These are phyloP conservation scores for Middelhovenomyces tepae DNA, from an alignment of 805 yeast genomes.

Conservation along the genomic window DNA sequence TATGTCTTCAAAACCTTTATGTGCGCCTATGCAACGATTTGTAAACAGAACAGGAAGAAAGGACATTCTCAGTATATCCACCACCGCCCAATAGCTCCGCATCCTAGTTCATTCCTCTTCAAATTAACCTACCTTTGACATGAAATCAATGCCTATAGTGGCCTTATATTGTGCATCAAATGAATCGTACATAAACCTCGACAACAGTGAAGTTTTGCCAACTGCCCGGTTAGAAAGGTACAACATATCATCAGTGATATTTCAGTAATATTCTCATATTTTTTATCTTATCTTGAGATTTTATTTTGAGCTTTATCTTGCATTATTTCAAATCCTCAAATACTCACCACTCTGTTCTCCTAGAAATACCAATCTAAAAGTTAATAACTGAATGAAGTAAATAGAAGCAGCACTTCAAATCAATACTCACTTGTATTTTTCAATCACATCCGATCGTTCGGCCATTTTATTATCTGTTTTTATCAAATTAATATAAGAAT, in stretches of 20 bases:
- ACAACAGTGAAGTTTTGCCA: slow-evolving; percentile 91
- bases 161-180: slow-evolving; percentile 93
- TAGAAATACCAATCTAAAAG: slow-evolving; percentile 84
- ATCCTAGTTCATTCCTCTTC: too few relatives aligned
- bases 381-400: slow-evolving; percentile 24
- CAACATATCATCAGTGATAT: slow-evolving; percentile 2
- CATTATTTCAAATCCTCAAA: not conserved
- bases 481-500: too few relatives aligned
- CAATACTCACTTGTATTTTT: slow-evolving; percentile 31
- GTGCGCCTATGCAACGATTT: too few relatives aligned
- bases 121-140: slow-evolving; percentile 51
- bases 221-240: too few relatives aligned
- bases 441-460: slow-evolving; percentile 20
- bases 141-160: slow-evolving; percentile 92
- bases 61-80: too few relatives aligned
- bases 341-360: slow-evolving; percentile 86
- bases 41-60: too few relatives aligned
- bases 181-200: slow-evolving; percentile 97
- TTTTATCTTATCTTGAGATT: not conserved
- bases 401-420: not conserved
- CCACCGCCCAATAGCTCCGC: too few relatives aligned
- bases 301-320: not conserved
- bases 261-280: not conserved
- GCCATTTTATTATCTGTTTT: slow-evolving; percentile 1
- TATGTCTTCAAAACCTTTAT: not conserved